Percentiles rank a stretch among this genome's conserved stretches.
These are phyloP conservation scores for Penicillium sp. DNA, from an alignment of 2,329 filamentous ascomycete species.

Conservation along the genomic window DNA sequence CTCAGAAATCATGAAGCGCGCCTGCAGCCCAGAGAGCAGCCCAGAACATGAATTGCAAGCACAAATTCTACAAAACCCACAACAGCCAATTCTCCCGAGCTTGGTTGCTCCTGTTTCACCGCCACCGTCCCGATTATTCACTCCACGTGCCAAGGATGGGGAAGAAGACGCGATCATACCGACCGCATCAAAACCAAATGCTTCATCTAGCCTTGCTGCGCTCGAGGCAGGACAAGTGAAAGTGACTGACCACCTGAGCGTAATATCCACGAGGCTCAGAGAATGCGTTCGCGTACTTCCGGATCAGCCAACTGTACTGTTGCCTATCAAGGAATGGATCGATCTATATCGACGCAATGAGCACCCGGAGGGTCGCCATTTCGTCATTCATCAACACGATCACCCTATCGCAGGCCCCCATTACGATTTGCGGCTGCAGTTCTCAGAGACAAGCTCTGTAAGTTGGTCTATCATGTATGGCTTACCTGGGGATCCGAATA, in stretches of 20 bases:
- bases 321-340: constrained; percentile 44
- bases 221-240: constrained; percentile 51
- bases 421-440: constrained; percentile 67
- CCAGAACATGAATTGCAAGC: background rate
- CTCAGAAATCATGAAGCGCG: constrained; percentile 17
- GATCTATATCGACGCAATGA: constrained; percentile 49
- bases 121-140: constrained; percentile 17
- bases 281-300: constrained; percentile 26
- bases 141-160: background rate
- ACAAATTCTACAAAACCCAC: background rate
- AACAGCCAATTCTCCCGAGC: constrained; percentile 11
- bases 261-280: constrained; percentile 46
- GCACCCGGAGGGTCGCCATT: constrained; percentile 51
- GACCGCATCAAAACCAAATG: background rate
- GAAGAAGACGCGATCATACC: background rate
- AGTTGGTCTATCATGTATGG: constrained; percentile 65
- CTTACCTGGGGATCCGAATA: constrained; percentile 57
- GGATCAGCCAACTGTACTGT: constrained; percentile 26
- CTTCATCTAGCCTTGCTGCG: constrained; percentile 36
- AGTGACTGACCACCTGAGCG: constrained; percentile 48
- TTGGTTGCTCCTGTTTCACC: constrained; percentile 30
- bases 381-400: constrained; percentile 70
- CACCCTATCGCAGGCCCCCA: constrained; percentile 65
- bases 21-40: constrained; percentile 5
- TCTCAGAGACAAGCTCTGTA: constrained; percentile 62